Conservation (phyloP, 1,139 yeast genomes). For the Diutina rugosa region DNA sequence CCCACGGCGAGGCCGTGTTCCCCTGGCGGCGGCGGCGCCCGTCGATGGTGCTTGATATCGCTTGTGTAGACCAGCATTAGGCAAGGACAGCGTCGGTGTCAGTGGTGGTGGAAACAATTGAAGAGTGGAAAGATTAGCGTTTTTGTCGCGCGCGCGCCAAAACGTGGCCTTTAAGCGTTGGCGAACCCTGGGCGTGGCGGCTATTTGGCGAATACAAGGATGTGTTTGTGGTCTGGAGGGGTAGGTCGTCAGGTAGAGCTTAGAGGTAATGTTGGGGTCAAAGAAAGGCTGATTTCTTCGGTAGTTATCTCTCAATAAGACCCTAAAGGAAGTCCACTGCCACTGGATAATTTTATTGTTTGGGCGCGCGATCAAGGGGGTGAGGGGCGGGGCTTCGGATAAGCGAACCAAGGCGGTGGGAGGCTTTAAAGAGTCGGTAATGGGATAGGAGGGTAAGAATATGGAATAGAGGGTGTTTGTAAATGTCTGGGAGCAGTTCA, state of each 20-base stretch:
- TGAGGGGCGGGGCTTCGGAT: neutral
- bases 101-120: neutral
- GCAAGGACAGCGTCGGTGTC: neutral
- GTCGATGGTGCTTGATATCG: constrained; percentile 31
- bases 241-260: neutral
- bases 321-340: no score
- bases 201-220: neutral
- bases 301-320: no score
- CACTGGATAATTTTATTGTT: neutral
- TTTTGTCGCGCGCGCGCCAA: neutral
- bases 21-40: constrained; percentile 34
- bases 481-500: no score
- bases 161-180: neutral
- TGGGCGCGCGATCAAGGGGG: neutral
- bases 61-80: constrained; percentile 19
- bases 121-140: neutral
- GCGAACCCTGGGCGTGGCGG: neutral
- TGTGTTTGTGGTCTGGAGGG: no score
- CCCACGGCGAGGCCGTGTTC: constrained; percentile 4
- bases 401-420: neutral
- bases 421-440: neutral
- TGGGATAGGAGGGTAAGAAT: neutral
- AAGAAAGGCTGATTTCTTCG: no score
- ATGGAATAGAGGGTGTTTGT: neutral
- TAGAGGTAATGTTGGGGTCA: neutral